Base-by-base conservation (phyloP, 1,284 basidiomycete species). In the Phellopilus nigrolimitatus region DNA sequence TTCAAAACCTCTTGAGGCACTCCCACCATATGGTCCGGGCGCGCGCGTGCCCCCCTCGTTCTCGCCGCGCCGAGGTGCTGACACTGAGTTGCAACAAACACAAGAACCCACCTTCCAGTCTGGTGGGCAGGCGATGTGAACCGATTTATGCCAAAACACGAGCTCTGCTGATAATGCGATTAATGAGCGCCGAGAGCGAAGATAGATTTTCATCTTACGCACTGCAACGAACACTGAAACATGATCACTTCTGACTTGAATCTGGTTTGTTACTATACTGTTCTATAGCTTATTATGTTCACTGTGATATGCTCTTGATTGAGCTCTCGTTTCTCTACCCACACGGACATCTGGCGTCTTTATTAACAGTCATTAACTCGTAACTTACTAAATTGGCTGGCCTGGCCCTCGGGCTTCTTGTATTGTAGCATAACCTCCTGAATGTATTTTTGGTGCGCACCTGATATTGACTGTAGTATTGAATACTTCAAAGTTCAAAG, bases 1-100 rank as follows among this genome's bases (percentile, higher is more conserved):
- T n/a, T n/a, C n/a, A n/a, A n/a, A n/a, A n/a, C n/a, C 84, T 0
- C 66, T 72, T 22, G 81, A 84, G 62, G 74, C 80, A 3, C 69
- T 83, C 24, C 78, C 82, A 1, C 70, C 76, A 34, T 82, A 82
- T 57, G 70, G 53, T 17, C 41, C 41, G 12, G 53, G 53, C 9
- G 43, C 51, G 15, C 51, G 51, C 17, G 30, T 47, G 4, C 39
- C 52, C 15, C 36, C 44, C 10, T 52, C 47, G 27, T 13, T 41
- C 9, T 31, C 42, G 21, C 33, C 51, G 25, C 50, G 45, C 25
- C 28, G 30, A 3, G 28, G 24, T 15, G 42, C 21, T n/a, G 36
- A 40, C n/a, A 33, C 10, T 15, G 44, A 46, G 36, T 17, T 25
- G 15, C 17, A 28, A 39, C 10, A 31, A 19, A 13, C 45, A 28